phyloP scores from a whole-genome alignment of 768 basidiomycete species.

The Tricholomella constricta region DNA sequence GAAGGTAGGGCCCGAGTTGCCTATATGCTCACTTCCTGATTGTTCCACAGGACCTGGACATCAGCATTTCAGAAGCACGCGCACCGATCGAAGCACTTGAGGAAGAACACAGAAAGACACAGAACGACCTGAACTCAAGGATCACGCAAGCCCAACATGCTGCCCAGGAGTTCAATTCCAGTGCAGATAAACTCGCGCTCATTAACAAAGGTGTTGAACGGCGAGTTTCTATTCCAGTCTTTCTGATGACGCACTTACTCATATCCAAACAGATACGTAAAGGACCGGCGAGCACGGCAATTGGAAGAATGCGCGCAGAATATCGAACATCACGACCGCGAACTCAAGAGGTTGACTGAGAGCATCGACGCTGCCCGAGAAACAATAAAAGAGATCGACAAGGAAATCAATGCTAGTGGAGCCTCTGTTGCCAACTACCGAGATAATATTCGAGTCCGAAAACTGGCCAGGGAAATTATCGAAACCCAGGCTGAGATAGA shows the following conservation, averaged over 20 bases:
- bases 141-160: conserved; percentile 53
- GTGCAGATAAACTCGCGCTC: conserved; percentile 59
- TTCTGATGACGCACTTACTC: not conserved
- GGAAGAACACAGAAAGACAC: conserved; percentile 48
- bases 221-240: conserved; percentile 35
- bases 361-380: conserved; percentile 42
- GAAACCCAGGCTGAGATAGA: conserved; percentile 72
- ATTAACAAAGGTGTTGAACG: conserved; percentile 66
- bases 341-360: conserved; percentile 37
- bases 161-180: conserved; percentile 67
- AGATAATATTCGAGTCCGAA: conserved; percentile 81
- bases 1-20: conserved; percentile 43
- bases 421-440: conserved; percentile 69
- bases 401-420: conserved; percentile 77
- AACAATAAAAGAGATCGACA: conserved; percentile 61
- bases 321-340: conserved; percentile 45
- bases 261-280: conserved; percentile 60
- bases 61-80: conserved; percentile 58
- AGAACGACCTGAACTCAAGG: conserved; percentile 51
- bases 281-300: conserved; percentile 61
- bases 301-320: conserved; percentile 60
- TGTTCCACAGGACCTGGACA: conserved; percentile 58
- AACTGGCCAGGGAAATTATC: conserved; percentile 64
- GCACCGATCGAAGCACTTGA: conserved; percentile 68
- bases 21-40: not conserved